phyloP scores from a whole-genome alignment of 257 asterid species.

The Plantago ovata region DNA sequence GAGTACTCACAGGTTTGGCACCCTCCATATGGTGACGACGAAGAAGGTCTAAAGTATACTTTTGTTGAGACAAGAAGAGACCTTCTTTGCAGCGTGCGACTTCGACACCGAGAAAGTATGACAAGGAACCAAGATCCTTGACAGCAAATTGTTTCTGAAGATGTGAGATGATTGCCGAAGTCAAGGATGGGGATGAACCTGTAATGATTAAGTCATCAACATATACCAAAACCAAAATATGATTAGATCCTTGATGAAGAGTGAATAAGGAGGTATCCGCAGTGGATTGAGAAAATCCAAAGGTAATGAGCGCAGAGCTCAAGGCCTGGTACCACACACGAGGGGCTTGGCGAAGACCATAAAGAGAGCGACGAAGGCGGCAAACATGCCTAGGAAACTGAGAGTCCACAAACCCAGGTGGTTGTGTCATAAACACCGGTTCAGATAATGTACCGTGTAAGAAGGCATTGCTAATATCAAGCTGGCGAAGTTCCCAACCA shows the following conservation, averaged over 20 bases:
- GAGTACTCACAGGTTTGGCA: neutral
- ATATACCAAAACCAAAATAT: neutral
- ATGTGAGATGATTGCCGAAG: neutral
- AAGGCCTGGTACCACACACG: neutral
- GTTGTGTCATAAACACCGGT: neutral
- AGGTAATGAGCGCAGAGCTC: neutral
- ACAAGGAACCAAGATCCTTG: neutral
- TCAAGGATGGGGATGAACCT: neutral
- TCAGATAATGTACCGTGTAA: neutral
- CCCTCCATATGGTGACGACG: neutral
- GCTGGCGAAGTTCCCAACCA: neutral
- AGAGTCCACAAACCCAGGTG: neutral
- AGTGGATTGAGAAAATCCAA: neutral
- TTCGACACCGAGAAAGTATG: neutral
- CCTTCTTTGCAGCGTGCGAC: neutral
- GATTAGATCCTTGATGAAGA: neutral
- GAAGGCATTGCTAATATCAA: neutral
- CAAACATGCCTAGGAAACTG: neutral
- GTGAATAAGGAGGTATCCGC: neutral
- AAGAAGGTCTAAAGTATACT: neutral
- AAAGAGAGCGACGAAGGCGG: too few species aligned
- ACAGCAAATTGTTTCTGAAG: neutral
- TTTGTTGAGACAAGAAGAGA: neutral
- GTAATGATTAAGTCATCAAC: neutral
- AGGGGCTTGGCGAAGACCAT: neutral